Evolutionary conservation across 805 yeast species (phyloP), one percentile per base, ranked within the genome.

Genomic region (Saturnispora sanitii): DNA sequence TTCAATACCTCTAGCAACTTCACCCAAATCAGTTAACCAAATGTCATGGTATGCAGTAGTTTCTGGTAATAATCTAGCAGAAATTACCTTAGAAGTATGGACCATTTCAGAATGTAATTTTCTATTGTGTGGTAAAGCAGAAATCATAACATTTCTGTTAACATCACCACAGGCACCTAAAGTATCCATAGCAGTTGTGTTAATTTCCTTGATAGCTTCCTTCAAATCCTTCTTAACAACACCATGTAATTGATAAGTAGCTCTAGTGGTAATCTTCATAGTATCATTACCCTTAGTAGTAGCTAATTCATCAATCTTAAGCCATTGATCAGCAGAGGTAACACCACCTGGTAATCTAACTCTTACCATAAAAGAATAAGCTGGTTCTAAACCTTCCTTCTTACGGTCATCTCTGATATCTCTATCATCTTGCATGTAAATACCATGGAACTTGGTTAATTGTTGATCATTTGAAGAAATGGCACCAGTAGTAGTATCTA

Each of bases 81-180:
- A 82, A 48, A 90, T 77, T 23, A 64, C 61, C 28, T 74, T 57
- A 25, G 90, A 85, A 36, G 73, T 63, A 11, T 69, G 66, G 32
- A 79, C 71, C 49, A 90, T 72, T 64, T 88, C 88, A 25, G 65
- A 62, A 59, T 90, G 96, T 40, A 90, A 72, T 56, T 78, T 77
- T 38, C 87, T 83, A 57, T 86, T 86, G 23, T 73, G 73, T 15
- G 96, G 96, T 25, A 85, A 68, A n/a, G 95, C 95, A 44, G 90
- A 75, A 41, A 83, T 73, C 79, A 88, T 90, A 33, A 90, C 96
- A 58, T 90, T 90, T 74, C 97, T 82, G 67, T 85, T 84, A 33
- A 90, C 97, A 67, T 90, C 97, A 70, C 97, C 97, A 71, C 96
- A 90, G 1, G 97, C 97, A 45, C 95, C 97, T 45, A 90, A 73